Evolutionary conservation across 805 yeast genomes (phyloP).

Genomic region (Cyberlindnera veronae): DNA sequence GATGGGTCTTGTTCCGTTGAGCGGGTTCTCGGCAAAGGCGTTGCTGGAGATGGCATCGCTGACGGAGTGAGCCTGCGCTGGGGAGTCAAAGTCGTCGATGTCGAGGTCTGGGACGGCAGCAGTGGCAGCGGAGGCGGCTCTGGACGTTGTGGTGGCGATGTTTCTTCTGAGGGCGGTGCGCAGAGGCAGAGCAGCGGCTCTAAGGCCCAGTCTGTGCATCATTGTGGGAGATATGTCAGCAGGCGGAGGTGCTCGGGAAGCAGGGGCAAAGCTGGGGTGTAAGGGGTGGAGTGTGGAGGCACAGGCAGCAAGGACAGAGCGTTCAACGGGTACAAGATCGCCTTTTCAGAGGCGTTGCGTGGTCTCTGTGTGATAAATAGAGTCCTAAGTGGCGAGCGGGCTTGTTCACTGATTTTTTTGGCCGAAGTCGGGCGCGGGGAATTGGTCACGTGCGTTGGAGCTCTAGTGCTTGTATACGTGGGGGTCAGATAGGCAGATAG

Average conservation of each 20-base stretch:
- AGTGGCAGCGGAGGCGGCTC: conserved; percentile 11
- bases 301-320: too few relatives aligned
- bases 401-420: too few relatives aligned
- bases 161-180: conserved; percentile 9
- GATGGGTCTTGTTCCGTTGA: conserved; percentile 79
- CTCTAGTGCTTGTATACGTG: too few relatives aligned
- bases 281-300: too few relatives aligned
- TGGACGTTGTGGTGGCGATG: conserved; percentile 16
- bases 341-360: too few relatives aligned
- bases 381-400: too few relatives aligned
- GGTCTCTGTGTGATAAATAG: too few relatives aligned
- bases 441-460: too few relatives aligned
- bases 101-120: background rate
- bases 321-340: too few relatives aligned
- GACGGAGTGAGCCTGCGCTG: conserved; percentile 11
- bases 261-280: too few relatives aligned
- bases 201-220: background rate
- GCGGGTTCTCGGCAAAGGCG: conserved; percentile 38
- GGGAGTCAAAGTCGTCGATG: background rate
- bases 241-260: too few relatives aligned
- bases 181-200: background rate
- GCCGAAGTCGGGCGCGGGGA: conserved; percentile 2
- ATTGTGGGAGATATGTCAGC: too few relatives aligned
- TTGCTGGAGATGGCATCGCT: conserved; percentile 33
- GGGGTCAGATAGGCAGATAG: background rate